Evolutionary conservation across 2,329 filamentous ascomycete genomes (phyloP), one percentile per base, ranked within the genome.

Genomic region (Beauveria sp.): DNA sequence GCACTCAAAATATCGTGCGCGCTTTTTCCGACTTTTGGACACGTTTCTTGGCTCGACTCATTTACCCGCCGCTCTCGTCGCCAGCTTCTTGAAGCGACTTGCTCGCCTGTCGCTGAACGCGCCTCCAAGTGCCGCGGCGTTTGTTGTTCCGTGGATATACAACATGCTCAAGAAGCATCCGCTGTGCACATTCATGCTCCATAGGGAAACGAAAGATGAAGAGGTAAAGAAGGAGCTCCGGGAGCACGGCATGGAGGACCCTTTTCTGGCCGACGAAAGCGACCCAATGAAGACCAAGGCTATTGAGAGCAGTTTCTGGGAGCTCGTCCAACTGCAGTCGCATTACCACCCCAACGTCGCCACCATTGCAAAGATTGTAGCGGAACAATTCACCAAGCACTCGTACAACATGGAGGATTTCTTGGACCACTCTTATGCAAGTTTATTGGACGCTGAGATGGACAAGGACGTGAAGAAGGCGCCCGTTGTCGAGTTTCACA

Each of bases 271-370:
- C 56, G 77, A 84, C 5, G 91, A 97, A 73, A 69, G 78, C 30
- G 91, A 99, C 65, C 96, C 94, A 0, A 90, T 92, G 82, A 81
- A 88, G 72, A 97, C 92, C 0, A 75, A 82, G 44, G 94, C 96
- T 20, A 90, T 99, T 62, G 92, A 97, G 62, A 96, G 91, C 73
- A 92, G 89, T 72, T 77, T 99, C 8, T 99, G 94, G 96, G 94
- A 99, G 73, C 82, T 99, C 57, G 89, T 96, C 63, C 92, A 91
- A 62, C 78, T 97, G 61, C 91, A 96, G 73, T 88, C 86, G 1
- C 96, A 99, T 73, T 97, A 96, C 74, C 94, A 99, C 71, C 94
- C 96, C 16, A 99, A 97, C 67, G 91, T 99, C 26, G 92, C 93
- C 0, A 94, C 92, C 3, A 86, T 99, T 66, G 89, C 92, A 50